Evolutionary conservation across 2,329 filamentous ascomycete species (phyloP), one percentile per base, ranked within the genome.

Genomic region (Venturiaceae sp.): DNA sequence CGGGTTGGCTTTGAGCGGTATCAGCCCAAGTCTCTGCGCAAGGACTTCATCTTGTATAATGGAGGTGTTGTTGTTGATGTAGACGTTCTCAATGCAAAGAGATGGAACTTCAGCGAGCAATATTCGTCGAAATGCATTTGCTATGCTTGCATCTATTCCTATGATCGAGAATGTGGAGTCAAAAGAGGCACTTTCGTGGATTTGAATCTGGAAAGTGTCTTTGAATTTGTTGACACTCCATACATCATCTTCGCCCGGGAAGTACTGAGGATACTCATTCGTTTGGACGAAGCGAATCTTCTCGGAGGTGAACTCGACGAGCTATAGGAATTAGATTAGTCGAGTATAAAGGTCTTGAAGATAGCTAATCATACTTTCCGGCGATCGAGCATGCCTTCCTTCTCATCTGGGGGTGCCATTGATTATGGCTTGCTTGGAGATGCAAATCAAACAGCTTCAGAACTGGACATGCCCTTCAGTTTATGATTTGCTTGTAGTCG

Each of bases 31-130:
- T 47, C 94, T 83, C 71, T 94, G 89, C 16, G 92, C 87, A 55
- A 99, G 85, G 4, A 99, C 92, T 77, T 99, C 94, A 70, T 99
- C 94, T 72, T 97, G 92, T 67, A 99, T 94, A 36, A 99, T 91
- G 5, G 90, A 96, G 55, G 92, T 97, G 79, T 99, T 99, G 79
- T 96, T 95, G 71, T 90, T 83, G 63, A 97, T 85, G 75, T 88
- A 99, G 70, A 95, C 90, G 62, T 85, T 86, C 78, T 99, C 94
- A 67, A 99, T 92, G 64, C 95, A 94, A 50, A 99, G 82, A 2
- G 91, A 94, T 19, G 92, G 91, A 57, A 99, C 88, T 77, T 99
- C 95, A 65, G 92, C 83, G 72, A 99, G 87, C 67, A 97, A 82
- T 67, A 97, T 97, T 66, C 94, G 90, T 61, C 94, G 91, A 79